Percentiles rank a stretch among this genome's conserved stretches.
phyloP scores from a whole-genome alignment of 108 stramenopile genomes.

The Cyclotella baltica region DNA sequence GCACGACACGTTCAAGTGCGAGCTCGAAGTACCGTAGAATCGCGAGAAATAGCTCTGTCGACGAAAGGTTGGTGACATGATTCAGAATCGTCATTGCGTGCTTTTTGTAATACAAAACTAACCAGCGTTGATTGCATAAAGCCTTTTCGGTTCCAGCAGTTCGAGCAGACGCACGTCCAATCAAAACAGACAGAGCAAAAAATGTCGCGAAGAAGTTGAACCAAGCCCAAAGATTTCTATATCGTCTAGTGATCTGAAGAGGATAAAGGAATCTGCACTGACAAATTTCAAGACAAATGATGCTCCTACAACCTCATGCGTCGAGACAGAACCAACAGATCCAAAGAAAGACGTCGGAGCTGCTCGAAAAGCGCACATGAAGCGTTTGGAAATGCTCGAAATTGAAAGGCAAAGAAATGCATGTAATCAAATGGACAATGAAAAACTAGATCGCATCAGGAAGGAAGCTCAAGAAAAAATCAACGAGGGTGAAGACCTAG shows the following conservation, averaged over 20 bases:
- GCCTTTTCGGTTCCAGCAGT: conserved; percentile 50
- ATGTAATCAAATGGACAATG: conserved; percentile 53
- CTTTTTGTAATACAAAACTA: not conserved
- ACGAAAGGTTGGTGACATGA: conserved; percentile 41
- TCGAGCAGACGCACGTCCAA: too few species aligned
- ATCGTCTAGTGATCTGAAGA: conserved; percentile 30
- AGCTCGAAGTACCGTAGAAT: conserved; percentile 49
- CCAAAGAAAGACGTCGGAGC: conserved; percentile 19
- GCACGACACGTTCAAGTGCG: conserved; percentile 41
- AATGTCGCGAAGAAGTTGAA: conserved; percentile 13
- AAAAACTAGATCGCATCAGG: conserved; percentile 65
- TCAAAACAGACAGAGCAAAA: not conserved
- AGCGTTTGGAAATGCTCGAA: conserved; percentile 65
- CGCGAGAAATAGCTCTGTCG: conserved; percentile 44
- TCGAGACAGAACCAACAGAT: not conserved
- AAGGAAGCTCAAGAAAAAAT: conserved; percentile 73
- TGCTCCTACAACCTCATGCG: not conserved
- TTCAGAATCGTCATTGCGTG: not conserved
- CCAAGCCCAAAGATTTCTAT: conserved; percentile 24
- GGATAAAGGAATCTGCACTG: conserved; percentile 48
- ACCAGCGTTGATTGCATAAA: not conserved
- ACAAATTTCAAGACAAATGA: conserved; percentile 3
- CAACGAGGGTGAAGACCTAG: conserved; percentile 69
- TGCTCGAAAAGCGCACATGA: conserved; percentile 74
- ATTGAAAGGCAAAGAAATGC: conserved; percentile 55